Evolutionary conservation across 2,329 filamentous ascomycete genomes (phyloP).

Genomic region (Ascochyta clinopodiicola): DNA sequence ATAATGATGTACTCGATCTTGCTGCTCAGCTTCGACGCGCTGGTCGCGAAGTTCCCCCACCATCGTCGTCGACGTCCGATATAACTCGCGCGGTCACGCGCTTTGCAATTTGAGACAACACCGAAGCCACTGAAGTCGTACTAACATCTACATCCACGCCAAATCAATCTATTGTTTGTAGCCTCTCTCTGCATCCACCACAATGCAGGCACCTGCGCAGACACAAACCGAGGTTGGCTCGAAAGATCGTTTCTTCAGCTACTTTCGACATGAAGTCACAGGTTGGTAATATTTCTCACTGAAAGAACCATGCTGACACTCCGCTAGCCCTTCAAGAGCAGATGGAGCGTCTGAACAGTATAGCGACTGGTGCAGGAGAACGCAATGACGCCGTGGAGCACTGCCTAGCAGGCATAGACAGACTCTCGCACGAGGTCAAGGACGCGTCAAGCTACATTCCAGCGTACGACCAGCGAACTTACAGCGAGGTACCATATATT

Average conservation of each 20-base stretch:
- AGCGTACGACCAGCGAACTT: slow-evolving; percentile 87
- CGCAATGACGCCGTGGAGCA: slow-evolving; percentile 82
- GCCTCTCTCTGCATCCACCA: neutral
- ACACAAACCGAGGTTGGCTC: slow-evolving; percentile 44
- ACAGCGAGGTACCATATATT: slow-evolving; percentile 68
- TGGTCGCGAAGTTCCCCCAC: slow-evolving; percentile 21
- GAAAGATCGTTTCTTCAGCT: slow-evolving; percentile 83
- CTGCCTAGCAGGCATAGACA: slow-evolving; percentile 78
- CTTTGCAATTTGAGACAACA: neutral
- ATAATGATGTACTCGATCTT: slow-evolving; percentile 21
- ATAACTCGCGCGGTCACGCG: slow-evolving; percentile 9
- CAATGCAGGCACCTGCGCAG: slow-evolving; percentile 20
- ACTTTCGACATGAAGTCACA: slow-evolving; percentile 78
- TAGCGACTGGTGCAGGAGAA: slow-evolving; percentile 71
- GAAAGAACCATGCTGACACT: slow-evolving; percentile 8
- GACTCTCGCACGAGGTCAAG: slow-evolving; percentile 81
- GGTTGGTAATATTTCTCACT: slow-evolving; percentile 55
- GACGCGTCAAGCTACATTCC: slow-evolving; percentile 84
- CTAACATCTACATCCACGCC: neutral
- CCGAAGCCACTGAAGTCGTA: neutral
- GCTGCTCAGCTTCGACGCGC: slow-evolving; percentile 8
- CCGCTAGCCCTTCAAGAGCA: slow-evolving; percentile 75
- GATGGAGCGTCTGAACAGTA: slow-evolving; percentile 71
- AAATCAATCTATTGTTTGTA: neutral
- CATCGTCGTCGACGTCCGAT: slow-evolving; percentile 4